Base-by-base conservation (phyloP, 306 rosid species). In the Casuarina equisetifolia region DNA sequence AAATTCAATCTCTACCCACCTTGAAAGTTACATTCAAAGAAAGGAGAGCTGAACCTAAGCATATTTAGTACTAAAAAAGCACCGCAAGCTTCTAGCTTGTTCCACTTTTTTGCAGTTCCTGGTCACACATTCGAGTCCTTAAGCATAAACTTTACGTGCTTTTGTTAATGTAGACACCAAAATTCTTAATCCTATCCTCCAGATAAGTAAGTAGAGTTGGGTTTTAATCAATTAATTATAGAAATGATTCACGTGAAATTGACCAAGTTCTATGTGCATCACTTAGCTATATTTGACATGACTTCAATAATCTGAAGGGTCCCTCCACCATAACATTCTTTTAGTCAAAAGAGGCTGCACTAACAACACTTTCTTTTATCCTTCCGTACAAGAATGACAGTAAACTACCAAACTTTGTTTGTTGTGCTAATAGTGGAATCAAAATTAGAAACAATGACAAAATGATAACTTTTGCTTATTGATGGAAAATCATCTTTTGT, bases 301-400 rank as follows among this genome's bases (percentile, higher is more conserved):
- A 58, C 39, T 39, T 63, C 44, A 6, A 63, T 63, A 63, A 63
- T 63, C 32, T 38, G 69, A 63, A 39, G 69, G 69, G 69, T 38
- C 69, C 69, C 44, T 63, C 46, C 69, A 63, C 46, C 46, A 63
- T 15, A 39, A 63, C 17, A n/a, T 36, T 38, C 16, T 38, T 7
- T 5, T 15, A 63, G 39, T 63, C 25, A 36, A 6, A 40, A 13
- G 19, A 63, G 39, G 46, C 6, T 63, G 69, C 69, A 63, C 46
- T 20, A 13, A 63, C 12, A 38, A 19, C 45, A 36, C 19, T 13
- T 3, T 62, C 69, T 36, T 61, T 62, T 35, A 36, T 13, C 7
- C 46, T 63, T 40, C 2, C 13, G 11, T 40, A 36, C 45, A 36
- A 9, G 46, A 4, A 36, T 2, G 69, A 38, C 19, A 2, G 20